A percentile compares a stretch with the other conserved stretches of the same genome.
phyloP scores from a whole-genome alignment of 192 early-diverging fungal species.

The Coemansia sp. region DNA sequence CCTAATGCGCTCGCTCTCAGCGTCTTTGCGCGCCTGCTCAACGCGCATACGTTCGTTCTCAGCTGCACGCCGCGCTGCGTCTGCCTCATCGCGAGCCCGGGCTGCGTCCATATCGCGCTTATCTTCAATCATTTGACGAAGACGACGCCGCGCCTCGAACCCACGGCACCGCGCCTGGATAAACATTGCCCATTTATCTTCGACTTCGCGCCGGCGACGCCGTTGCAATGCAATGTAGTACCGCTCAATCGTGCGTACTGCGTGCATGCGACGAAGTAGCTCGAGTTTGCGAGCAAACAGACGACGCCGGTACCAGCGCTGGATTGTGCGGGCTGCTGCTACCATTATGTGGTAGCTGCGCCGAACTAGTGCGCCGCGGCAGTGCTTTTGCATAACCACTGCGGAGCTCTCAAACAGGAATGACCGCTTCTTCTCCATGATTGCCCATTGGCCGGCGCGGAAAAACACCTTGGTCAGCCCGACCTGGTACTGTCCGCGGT shows the following conservation, averaged over 20 bases:
- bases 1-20: slow-evolving; percentile 15
- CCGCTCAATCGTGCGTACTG: slow-evolving; percentile 37
- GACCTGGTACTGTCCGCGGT: slow-evolving; percentile 86
- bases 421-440: slow-evolving; percentile 82
- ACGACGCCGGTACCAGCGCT: slow-evolving; percentile 30
- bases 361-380: slow-evolving; percentile 63
- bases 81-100: slow-evolving; percentile 6
- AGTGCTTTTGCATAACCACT: slow-evolving; percentile 71
- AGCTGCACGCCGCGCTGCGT: slow-evolving; percentile 2
- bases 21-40: slow-evolving; percentile 22
- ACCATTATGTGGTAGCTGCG: slow-evolving; percentile 54
- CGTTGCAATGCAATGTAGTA: background rate
- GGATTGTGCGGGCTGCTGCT: slow-evolving; percentile 27
- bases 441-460: slow-evolving; percentile 78
- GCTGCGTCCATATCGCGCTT: slow-evolving; percentile 9
- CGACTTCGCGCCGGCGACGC: background rate
- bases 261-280: slow-evolving; percentile 9
- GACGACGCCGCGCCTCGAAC: background rate
- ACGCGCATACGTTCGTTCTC: slow-evolving; percentile 26
- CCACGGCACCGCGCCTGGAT: slow-evolving; percentile 12
- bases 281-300: slow-evolving; percentile 13
- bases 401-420: slow-evolving; percentile 75
- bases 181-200: background rate
- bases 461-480: slow-evolving; percentile 97
- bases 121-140: background rate